Evolutionary conservation across 257 asterid genomes (phyloP).

Genomic region (Rubia yunnanensis): DNA sequence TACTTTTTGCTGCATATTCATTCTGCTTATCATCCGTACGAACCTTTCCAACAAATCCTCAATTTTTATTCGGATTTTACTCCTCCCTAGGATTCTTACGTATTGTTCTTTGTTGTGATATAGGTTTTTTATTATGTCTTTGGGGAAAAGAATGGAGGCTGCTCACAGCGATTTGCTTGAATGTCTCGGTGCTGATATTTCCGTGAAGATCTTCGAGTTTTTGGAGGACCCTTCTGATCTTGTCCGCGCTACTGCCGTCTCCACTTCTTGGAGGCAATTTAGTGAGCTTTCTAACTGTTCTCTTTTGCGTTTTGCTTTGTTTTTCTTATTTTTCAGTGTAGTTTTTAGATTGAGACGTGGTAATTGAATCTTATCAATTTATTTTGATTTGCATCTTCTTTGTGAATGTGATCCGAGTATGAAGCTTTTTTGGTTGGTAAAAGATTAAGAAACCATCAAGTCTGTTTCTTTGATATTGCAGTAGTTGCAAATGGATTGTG

Average conservation of each 20-base stretch:
- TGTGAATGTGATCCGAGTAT: too few species aligned
- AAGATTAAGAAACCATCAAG: neutral
- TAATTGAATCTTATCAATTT: neutral
- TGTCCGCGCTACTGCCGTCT: conserved; percentile 55
- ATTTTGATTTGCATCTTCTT: too few species aligned
- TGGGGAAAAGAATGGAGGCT: conserved; percentile 27
- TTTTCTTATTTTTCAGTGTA: too few species aligned
- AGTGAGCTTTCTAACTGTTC: conserved; percentile 41
- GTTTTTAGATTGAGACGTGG: neutral
- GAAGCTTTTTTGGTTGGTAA: neutral
- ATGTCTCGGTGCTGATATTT: conserved; percentile 54
- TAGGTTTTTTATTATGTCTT: neutral
- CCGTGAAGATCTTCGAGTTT: conserved; percentile 38
- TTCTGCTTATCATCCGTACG: neutral
- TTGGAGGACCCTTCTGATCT: conserved; percentile 70
- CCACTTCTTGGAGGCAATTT: conserved; percentile 59
- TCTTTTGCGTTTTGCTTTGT: neutral
- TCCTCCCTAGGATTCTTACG: neutral
- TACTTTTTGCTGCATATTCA: neutral
- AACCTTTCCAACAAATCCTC: neutral
- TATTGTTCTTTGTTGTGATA: neutral
- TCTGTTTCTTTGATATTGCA: conserved; percentile 22
- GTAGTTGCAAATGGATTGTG: conserved; percentile 52
- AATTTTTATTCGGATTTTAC: neutral
- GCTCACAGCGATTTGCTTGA: conserved; percentile 40